phyloP scores from a whole-genome alignment of 768 basidiomycete species.

The Trametes sanguinea region DNA sequence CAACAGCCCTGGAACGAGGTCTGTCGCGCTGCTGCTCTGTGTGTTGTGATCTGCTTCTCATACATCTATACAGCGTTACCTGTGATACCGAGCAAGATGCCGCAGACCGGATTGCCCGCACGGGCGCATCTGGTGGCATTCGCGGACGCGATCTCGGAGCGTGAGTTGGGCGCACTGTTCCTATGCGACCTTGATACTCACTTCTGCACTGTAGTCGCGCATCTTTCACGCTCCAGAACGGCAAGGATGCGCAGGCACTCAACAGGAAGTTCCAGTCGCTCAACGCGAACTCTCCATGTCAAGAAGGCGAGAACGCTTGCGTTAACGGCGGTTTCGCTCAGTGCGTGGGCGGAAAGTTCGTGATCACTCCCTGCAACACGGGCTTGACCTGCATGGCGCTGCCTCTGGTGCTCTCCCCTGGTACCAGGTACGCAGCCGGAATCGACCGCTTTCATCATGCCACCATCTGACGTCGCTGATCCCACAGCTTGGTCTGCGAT shows the following conservation, averaged over 20 bases:
- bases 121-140: slow-evolving; percentile 26
- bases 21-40: neutral
- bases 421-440: slow-evolving; percentile 34
- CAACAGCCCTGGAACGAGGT: slow-evolving; percentile 35
- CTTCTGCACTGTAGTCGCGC: slow-evolving; percentile 26
- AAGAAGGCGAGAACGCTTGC: slow-evolving; percentile 40
- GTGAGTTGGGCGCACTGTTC: slow-evolving; percentile 8
- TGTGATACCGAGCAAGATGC: slow-evolving; percentile 30
- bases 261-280: slow-evolving; percentile 36
- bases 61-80: slow-evolving; percentile 23
- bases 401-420: slow-evolving; percentile 42
- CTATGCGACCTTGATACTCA: neutral
- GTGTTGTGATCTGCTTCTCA: too few relatives aligned
- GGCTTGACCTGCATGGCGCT: slow-evolving; percentile 41
- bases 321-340: slow-evolving; percentile 43
- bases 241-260: slow-evolving; percentile 33
- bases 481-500: slow-evolving; percentile 22
- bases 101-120: slow-evolving; percentile 21
- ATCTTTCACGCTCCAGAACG: slow-evolving; percentile 33
- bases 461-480: neutral
- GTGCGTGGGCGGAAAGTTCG: slow-evolving; percentile 41
- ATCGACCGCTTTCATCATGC: neutral
- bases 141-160: slow-evolving; percentile 3
- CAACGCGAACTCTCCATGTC: slow-evolving; percentile 28
- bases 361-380: slow-evolving; percentile 34